Evolutionary conservation across 371 early-diverging fungal species (phyloP).

Genomic region (Rhizopus microsporus): DNA sequence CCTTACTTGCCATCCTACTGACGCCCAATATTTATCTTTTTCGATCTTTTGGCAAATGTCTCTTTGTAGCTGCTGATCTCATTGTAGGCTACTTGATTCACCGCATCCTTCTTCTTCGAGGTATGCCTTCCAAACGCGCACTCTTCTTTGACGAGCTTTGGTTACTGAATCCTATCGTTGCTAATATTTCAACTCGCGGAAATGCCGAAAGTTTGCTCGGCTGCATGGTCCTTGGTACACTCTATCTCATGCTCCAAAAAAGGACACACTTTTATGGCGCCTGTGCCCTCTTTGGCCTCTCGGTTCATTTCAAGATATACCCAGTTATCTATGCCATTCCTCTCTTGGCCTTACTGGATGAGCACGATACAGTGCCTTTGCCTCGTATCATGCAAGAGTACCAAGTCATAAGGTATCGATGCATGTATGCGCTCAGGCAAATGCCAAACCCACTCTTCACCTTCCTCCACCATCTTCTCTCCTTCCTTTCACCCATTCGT

Average conservation of each 20-base stretch:
- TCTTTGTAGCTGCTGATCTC: slow-evolving; percentile 85
- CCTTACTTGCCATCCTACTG: slow-evolving; percentile 84
- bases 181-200: slow-evolving; percentile 94
- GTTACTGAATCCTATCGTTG: slow-evolving; percentile 94
- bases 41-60: slow-evolving; percentile 82
- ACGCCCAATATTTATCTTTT: slow-evolving; percentile 78
- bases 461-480: slow-evolving; percentile 11
- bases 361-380: slow-evolving; percentile 35
- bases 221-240: slow-evolving; percentile 71
- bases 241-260: slow-evolving; percentile 68
- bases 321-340: slow-evolving; percentile 92
- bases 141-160: slow-evolving; percentile 65
- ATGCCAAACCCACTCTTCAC: not conserved
- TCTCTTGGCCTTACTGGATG: slow-evolving; percentile 59
- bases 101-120: slow-evolving; percentile 55
- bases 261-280: slow-evolving; percentile 52
- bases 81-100: slow-evolving; percentile 71
- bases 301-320: slow-evolving; percentile 97
- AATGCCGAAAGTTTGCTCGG: slow-evolving; percentile 89
- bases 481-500: slow-evolving; percentile 59
- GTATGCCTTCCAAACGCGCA: slow-evolving; percentile 52
- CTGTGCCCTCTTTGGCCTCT: slow-evolving; percentile 82
- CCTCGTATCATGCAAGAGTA: slow-evolving; percentile 30
- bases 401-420: slow-evolving; percentile 21
- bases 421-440: not conserved